These are phyloP conservation scores for Pichia phayaonensis DNA, from an alignment of 805 yeast genomes.

Conservation along the genomic window DNA sequence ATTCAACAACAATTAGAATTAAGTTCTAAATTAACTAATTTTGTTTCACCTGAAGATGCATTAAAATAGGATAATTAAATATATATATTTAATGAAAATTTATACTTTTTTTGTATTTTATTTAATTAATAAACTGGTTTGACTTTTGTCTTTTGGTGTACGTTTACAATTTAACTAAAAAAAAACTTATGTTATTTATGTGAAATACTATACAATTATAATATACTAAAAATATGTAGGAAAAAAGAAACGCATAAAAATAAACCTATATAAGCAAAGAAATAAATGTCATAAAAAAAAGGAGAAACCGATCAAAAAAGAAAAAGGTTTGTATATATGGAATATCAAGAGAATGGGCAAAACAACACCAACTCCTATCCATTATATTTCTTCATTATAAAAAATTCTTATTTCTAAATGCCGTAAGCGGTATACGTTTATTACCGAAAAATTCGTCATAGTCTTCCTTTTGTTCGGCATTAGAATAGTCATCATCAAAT, in stretches of 20 bases:
- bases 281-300: neutral
- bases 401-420: slow-evolving; percentile 68
- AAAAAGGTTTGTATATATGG: neutral
- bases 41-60: slow-evolving; percentile 31
- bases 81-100: neutral
- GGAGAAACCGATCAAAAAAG: neutral
- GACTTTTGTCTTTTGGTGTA: neutral
- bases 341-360: too few relatives aligned
- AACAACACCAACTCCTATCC: neutral
- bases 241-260: neutral
- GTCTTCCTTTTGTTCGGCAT: slow-evolving; percentile 4
- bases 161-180: accelerated
- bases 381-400: neutral
- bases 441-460: slow-evolving; percentile 12
- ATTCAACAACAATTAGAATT: slow-evolving; percentile 79
- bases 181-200: neutral
- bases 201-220: neutral
- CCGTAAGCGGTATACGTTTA: slow-evolving; percentile 72
- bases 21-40: slow-evolving; percentile 63
- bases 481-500: slow-evolving; percentile 45
- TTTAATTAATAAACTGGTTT: neutral
- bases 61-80: slow-evolving; percentile 16
- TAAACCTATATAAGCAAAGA: neutral
- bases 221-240: neutral
- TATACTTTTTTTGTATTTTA: neutral